phyloP scores from a whole-genome alignment of 2,329 filamentous ascomycete species.

The Stagonosporopsis cucurbitacearum region DNA sequence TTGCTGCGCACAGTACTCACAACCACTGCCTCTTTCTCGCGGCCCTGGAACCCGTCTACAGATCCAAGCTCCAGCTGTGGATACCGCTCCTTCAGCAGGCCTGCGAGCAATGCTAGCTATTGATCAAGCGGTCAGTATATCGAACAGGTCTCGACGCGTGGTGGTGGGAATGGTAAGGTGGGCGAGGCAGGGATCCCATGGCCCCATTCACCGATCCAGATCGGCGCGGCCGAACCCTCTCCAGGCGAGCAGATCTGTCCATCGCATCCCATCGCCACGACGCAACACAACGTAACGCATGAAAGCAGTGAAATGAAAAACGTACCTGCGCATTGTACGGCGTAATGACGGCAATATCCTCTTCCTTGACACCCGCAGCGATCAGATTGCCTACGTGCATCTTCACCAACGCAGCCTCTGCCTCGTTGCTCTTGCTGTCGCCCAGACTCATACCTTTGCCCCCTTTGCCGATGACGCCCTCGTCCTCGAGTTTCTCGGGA shows the following conservation, averaged over 20 bases:
- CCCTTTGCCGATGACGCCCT: constrained; percentile 60
- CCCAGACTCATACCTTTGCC: constrained; percentile 62
- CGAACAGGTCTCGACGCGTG: too few species aligned
- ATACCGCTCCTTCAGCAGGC: constrained; percentile 78
- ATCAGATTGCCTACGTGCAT: constrained; percentile 79
- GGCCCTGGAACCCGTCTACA: constrained; percentile 95
- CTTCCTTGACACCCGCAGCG: constrained; percentile 76
- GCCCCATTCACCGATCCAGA: constrained; percentile 7
- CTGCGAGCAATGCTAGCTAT: constrained; percentile 77
- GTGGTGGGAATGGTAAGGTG: constrained; percentile 1
- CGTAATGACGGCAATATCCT: constrained; percentile 91
- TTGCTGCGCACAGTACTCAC: constrained; percentile 96
- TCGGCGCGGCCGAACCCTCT: constrained; percentile 10
- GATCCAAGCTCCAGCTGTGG: constrained; percentile 92
- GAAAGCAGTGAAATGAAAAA: constrained; percentile 1
- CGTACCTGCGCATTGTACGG: constrained; percentile 91
- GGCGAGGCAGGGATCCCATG: constrained; percentile 12
- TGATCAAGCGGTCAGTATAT: constrained; percentile 17
- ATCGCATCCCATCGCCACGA: constrained; percentile 8
- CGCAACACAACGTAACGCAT: constrained; percentile 1
- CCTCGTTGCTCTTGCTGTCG: constrained; percentile 89
- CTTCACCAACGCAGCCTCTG: constrained; percentile 82
- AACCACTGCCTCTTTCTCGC: constrained; percentile 94
- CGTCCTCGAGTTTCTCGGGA: constrained; percentile 79
- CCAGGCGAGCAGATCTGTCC: constrained; percentile 11